Conservation (phyloP, 305 asterid species). For the Striga hermonthica region DNA sequence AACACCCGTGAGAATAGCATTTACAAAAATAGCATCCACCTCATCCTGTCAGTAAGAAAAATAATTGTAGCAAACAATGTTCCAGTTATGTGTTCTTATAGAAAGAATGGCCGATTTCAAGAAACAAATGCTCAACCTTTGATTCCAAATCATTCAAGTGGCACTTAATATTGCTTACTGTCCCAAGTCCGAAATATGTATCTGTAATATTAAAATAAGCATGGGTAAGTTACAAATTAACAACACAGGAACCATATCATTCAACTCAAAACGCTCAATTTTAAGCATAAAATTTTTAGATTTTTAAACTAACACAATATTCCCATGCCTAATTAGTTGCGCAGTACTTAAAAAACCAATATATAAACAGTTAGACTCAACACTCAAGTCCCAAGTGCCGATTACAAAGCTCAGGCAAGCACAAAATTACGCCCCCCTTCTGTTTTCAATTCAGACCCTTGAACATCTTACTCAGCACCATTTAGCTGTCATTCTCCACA, state of each 20-base stretch:
- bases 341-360: not conserved
- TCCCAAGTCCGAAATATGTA: slow-evolving; percentile 58
- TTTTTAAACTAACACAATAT: not conserved
- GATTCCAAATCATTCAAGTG: slow-evolving; percentile 46
- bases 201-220: slow-evolving; percentile 37
- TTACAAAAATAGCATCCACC: slow-evolving; percentile 86
- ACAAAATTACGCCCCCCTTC: not conserved
- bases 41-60: slow-evolving; percentile 46
- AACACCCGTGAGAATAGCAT: slow-evolving; percentile 71
- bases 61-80: not conserved
- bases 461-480: not conserved
- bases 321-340: not conserved
- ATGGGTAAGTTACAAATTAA: slow-evolving; percentile 17
- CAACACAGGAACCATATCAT: not conserved
- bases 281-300: slow-evolving; percentile 5
- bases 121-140: slow-evolving; percentile 32
- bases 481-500: no score
- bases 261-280: slow-evolving; percentile 9
- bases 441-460: slow-evolving; percentile 4
- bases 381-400: not conserved
- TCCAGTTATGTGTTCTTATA: not conserved
- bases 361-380: not conserved
- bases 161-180: slow-evolving; percentile 46
- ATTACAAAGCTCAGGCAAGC: not conserved
- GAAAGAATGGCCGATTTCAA: slow-evolving; percentile 20